Evolutionary conservation across 331 rosid genomes (phyloP).

Genomic region (Prunus yedoensis): DNA sequence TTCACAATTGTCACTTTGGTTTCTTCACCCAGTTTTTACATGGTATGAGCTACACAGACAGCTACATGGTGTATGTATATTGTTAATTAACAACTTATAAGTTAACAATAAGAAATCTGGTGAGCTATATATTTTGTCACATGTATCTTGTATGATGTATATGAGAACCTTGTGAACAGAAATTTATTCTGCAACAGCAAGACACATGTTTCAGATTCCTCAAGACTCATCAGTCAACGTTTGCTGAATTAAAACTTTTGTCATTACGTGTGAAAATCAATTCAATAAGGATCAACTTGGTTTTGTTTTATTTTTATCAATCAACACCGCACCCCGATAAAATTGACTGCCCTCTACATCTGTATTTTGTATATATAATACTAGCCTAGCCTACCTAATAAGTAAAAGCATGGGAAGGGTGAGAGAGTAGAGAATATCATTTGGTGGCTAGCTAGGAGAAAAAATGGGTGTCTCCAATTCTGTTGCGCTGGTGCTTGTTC

Average conservation of each 20-base stretch:
- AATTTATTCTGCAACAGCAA: not conserved
- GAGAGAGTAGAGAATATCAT: not conserved
- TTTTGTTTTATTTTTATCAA: not conserved
- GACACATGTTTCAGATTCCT: not conserved
- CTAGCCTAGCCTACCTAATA: not conserved
- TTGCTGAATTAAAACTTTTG: not conserved
- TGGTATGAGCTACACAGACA: not conserved
- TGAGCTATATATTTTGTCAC: no score
- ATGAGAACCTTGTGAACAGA: not conserved
- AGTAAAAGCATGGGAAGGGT: not conserved
- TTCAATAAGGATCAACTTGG: not conserved
- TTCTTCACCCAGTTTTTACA: not conserved
- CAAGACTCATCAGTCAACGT: not conserved
- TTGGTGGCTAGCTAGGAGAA: not conserved
- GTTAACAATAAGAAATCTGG: no score
- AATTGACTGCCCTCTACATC: not conserved
- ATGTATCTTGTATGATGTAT: no score
- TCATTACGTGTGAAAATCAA: not conserved
- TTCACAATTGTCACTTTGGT: slow-evolving; percentile 1
- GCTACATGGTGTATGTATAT: not conserved
- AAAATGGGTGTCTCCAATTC: not conserved
- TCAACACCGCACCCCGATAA: not conserved
- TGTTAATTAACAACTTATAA: no score
- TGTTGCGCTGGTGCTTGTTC: not conserved
- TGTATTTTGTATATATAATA: not conserved